Conservation (phyloP, 2,329 filamentous ascomycete species). For the Beauveria medogensis region DNA sequence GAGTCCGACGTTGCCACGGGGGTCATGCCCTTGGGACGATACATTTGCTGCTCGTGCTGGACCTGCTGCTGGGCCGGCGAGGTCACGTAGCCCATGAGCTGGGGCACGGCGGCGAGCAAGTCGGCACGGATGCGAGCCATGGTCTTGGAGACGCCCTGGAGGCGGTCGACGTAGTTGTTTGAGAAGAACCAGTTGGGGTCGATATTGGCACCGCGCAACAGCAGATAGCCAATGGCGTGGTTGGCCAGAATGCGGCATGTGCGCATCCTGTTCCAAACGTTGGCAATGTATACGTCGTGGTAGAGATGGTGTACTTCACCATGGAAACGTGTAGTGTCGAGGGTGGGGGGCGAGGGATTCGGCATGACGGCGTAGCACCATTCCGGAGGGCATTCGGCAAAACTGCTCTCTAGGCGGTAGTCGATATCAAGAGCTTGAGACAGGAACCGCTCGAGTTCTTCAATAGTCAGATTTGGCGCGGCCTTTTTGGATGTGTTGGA, state of each 20-base stretch:
- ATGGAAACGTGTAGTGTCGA: conserved; percentile 2
- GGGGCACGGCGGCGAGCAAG: conserved; percentile 7
- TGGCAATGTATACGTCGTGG: conserved; percentile 10
- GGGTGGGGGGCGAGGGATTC: background rate
- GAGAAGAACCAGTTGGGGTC: conserved; percentile 13
- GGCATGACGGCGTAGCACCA: conserved; percentile 9
- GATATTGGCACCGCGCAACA: conserved; percentile 10
- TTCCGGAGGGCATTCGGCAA: conserved; percentile 5
- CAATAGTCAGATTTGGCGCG: background rate
- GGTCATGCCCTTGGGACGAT: conserved; percentile 9
- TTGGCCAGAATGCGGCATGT: conserved; percentile 11
- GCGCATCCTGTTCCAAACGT: conserved; percentile 12
- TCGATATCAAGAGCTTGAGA: conserved; percentile 11
- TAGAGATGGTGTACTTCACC: conserved; percentile 9
- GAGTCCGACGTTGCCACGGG: conserved; percentile 5
- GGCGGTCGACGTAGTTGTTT: conserved; percentile 10
- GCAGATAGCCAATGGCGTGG: conserved; percentile 7
- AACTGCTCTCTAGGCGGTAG: conserved; percentile 11
- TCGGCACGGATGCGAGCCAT: conserved; percentile 7
- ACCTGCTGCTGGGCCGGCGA: conserved; percentile 12
- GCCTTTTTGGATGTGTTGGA: background rate
- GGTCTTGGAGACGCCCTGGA: conserved; percentile 9
- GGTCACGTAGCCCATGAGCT: conserved; percentile 11
- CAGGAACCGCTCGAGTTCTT: conserved; percentile 10
- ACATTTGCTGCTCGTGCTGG: conserved; percentile 11